Percentiles rank a stretch among this genome's conserved stretches.
phyloP scores from a whole-genome alignment of 192 early-diverging fungal genomes.

The Backusella psychrophila region DNA sequence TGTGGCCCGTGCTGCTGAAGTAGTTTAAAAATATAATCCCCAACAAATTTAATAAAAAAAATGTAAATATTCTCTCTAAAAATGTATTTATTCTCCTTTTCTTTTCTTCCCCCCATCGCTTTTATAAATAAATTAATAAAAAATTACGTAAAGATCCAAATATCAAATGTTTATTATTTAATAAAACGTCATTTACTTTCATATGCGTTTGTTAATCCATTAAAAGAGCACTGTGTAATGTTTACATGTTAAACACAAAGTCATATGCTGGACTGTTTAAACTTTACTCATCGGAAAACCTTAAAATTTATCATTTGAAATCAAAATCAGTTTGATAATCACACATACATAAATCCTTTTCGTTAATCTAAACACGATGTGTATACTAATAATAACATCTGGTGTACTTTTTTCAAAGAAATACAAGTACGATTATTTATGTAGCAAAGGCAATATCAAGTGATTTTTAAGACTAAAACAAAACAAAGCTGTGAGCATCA shows the following conservation, averaged over 20 bases:
- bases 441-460: too few relatives aligned
- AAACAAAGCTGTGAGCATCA: too few relatives aligned
- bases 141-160: neutral
- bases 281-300: neutral
- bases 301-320: neutral
- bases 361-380: neutral
- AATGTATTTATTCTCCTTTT: neutral
- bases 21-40: neutral
- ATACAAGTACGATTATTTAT: too few relatives aligned
- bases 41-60: neutral
- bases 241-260: neutral
- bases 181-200: neutral
- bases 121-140: neutral
- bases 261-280: neutral
- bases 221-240: neutral
- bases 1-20: slow-evolving; percentile 23
- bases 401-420: too few relatives aligned
- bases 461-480: too few relatives aligned
- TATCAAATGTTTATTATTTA: neutral
- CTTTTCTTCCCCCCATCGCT: neutral
- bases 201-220: neutral
- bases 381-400: too few relatives aligned
- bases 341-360: neutral
- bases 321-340: neutral
- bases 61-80: neutral